A percentile compares a stretch with the other conserved stretches of the same genome.
Evolutionary conservation across 2,329 filamentous ascomycete genomes (phyloP).

Genomic region (Talaromyces sp.): DNA sequence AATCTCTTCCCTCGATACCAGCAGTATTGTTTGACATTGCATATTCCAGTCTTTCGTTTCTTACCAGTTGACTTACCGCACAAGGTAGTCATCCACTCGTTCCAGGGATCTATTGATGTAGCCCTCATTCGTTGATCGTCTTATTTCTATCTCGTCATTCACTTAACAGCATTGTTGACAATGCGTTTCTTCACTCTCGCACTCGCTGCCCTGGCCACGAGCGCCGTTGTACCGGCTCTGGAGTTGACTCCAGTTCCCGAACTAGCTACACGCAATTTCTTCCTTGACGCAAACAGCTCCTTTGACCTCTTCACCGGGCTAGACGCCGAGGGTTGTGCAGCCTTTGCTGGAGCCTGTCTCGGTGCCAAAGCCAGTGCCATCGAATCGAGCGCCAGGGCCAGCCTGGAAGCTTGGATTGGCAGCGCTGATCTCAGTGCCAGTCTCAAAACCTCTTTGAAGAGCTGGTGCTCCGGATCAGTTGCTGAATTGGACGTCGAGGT

Average conservation of each 20-base stretch:
- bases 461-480: conserved; percentile 26
- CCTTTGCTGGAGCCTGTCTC: conserved; percentile 30
- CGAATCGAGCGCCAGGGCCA: conserved; percentile 21
- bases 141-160: background rate
- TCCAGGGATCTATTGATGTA: background rate
- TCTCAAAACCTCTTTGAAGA: conserved; percentile 24
- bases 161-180: background rate
- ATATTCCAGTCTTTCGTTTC: background rate
- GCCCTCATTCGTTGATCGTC: background rate
- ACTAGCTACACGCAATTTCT: conserved; percentile 10
- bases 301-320: conserved; percentile 21
- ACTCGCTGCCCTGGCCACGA: conserved; percentile 9
- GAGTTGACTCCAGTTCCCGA: background rate
- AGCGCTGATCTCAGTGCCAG: conserved; percentile 20
- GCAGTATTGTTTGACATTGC: background rate
- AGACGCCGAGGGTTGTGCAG: conserved; percentile 29
- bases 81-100: background rate
- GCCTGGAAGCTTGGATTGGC: conserved; percentile 27
- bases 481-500: conserved; percentile 22
- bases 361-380: conserved; percentile 27
- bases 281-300: conserved; percentile 16
- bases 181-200: conserved; percentile 12
- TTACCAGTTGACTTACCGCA: background rate
- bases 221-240: conserved; percentile 5
- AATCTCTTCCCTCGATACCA: background rate